phyloP scores from a whole-genome alignment of 2,329 filamentous ascomycete genomes.

The Calonectria pauciramosa region DNA sequence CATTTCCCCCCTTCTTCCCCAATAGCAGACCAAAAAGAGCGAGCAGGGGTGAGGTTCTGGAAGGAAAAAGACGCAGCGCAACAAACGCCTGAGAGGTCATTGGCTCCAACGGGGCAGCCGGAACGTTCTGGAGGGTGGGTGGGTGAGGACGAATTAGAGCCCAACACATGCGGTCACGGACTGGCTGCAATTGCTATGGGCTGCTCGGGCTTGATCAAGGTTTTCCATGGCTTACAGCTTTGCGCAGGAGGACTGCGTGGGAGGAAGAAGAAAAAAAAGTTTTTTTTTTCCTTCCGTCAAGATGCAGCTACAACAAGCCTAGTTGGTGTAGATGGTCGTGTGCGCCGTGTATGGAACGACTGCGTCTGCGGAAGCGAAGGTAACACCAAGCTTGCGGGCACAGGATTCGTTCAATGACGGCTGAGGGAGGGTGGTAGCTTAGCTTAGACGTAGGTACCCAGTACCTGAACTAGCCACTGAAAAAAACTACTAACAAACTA shows the following conservation, averaged over 20 bases:
- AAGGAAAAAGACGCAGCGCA: conserved; percentile 32
- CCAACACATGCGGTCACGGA: conserved; percentile 38
- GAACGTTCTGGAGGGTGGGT: conserved; percentile 26
- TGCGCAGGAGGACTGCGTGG: conserved; percentile 21
- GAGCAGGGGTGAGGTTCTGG: conserved; percentile 27
- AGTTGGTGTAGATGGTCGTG: conserved; percentile 18
- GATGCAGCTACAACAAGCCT: conserved; percentile 28
- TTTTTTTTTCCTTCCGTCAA: not conserved
- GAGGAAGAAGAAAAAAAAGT: not conserved
- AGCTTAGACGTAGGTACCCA: not conserved
- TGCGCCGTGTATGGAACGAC: not conserved
- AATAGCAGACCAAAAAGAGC: not conserved
- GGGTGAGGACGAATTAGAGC: conserved; percentile 36
- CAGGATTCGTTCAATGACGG: not conserved
- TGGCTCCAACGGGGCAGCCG: conserved; percentile 30
- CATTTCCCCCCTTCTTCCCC: not conserved
- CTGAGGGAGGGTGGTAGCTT: not conserved
- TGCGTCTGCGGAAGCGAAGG: conserved; percentile 6
- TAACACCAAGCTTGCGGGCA: conserved; percentile 21
- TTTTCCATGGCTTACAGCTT: conserved; percentile 31
- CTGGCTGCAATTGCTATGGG: conserved; percentile 17
- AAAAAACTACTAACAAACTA: not conserved
- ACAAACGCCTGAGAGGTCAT: conserved; percentile 28
- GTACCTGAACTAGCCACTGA: not conserved
- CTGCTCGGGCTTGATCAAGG: conserved; percentile 29